Evolutionary conservation across 2,329 filamentous ascomycete genomes (phyloP).

Genomic region (Trichoderma breve): DNA sequence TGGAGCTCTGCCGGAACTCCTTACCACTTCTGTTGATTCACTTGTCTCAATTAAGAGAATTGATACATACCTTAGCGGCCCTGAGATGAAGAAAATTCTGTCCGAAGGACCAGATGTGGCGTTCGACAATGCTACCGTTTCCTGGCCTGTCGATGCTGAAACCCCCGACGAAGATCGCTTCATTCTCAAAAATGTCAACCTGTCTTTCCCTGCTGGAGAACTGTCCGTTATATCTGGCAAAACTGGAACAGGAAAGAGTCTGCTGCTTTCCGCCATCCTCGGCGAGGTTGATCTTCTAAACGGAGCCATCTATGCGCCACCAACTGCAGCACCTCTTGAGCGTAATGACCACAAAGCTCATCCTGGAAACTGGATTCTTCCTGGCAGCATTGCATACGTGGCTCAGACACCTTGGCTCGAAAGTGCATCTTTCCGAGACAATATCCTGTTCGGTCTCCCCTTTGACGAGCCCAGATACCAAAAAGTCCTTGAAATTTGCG

Average conservation of each 20-base stretch:
- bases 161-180: slow-evolving; percentile 60
- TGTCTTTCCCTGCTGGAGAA: slow-evolving; percentile 66
- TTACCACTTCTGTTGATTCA: slow-evolving; percentile 68
- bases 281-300: slow-evolving; percentile 70
- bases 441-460: slow-evolving; percentile 75
- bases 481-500: slow-evolving; percentile 69
- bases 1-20: slow-evolving; percentile 69
- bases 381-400: slow-evolving; percentile 69
- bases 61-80: slow-evolving; percentile 65
- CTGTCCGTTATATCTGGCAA: slow-evolving; percentile 74
- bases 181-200: slow-evolving; percentile 60
- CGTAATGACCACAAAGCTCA: slow-evolving; percentile 63
- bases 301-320: slow-evolving; percentile 58
- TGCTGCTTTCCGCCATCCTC: slow-evolving; percentile 70
- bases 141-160: slow-evolving; percentile 69
- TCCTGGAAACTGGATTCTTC: slow-evolving; percentile 64
- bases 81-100: slow-evolving; percentile 59
- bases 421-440: slow-evolving; percentile 74
- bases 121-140: slow-evolving; percentile 66
- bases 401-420: slow-evolving; percentile 84
- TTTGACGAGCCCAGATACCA: slow-evolving; percentile 66
- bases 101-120: slow-evolving; percentile 57
- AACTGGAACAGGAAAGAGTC: slow-evolving; percentile 75
- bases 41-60: slow-evolving; percentile 71
- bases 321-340: slow-evolving; percentile 48